phyloP scores from a whole-genome alignment of 2,329 filamentous ascomycete genomes.

The Paramyrothecium sp. region DNA sequence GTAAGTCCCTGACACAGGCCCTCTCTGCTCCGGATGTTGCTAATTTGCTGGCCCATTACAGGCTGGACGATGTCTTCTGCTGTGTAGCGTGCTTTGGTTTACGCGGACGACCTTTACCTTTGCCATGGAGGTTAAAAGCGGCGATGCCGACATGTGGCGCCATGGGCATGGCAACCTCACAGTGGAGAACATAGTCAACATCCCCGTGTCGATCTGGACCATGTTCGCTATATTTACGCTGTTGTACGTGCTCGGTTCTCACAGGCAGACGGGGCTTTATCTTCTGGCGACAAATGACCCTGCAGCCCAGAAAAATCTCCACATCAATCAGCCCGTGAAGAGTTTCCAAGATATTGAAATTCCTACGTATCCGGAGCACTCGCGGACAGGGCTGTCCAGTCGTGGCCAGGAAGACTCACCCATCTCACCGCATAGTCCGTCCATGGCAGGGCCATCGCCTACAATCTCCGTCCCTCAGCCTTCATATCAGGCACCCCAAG shows the following conservation, averaged over 20 bases:
- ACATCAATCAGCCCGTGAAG: constrained; percentile 6
- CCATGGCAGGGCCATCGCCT: not conserved
- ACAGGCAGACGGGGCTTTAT: constrained; percentile 23
- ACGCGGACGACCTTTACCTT: constrained; percentile 19
- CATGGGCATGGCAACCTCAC: not conserved
- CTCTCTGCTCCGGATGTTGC: constrained; percentile 1
- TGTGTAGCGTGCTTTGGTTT: constrained; percentile 19
- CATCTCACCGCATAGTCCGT: not conserved
- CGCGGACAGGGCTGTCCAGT: not conserved
- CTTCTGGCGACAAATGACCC: constrained; percentile 14
- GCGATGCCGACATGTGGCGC: constrained; percentile 1
- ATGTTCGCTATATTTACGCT: constrained; percentile 21
- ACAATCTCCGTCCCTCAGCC: not conserved
- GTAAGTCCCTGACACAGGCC: not conserved
- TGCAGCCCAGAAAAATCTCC: constrained; percentile 4
- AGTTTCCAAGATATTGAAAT: not conserved
- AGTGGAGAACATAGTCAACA: constrained; percentile 12
- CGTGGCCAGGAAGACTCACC: not conserved
- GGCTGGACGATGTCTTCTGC: constrained; percentile 1
- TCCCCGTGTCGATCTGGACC: constrained; percentile 20
- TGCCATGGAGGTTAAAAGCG: constrained; percentile 9
- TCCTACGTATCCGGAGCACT: not conserved
- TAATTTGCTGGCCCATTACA: not conserved
- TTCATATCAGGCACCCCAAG: too few species aligned
- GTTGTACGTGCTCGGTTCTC: constrained; percentile 22